Base-by-base conservation (phyloP, 2,329 filamentous ascomycete species). In the Macrophomina phaseolina region DNA sequence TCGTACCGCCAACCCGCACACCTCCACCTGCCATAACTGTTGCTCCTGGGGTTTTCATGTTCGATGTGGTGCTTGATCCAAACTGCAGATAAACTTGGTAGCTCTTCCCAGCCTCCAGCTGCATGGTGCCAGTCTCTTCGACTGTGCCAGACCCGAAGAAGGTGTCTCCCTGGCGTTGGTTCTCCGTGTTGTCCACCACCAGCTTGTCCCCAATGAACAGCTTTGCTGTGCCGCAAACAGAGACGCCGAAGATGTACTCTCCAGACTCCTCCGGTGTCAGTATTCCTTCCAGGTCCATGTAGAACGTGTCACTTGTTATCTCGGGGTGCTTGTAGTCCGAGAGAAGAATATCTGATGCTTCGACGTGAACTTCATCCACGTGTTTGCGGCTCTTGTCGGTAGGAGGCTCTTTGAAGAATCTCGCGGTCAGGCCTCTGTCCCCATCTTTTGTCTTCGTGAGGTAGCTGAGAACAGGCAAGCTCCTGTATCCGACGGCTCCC, bases 401-500 rank as follows among this genome's bases (percentile, higher is more conserved):
- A n/a, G 68, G 62, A 36, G 60, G 68, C 42, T 63, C 56, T 32
- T 62, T 66, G 63, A 66, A 61, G 58, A 68, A 46, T 48, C 34
- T 67, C 23, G 56, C 48, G 2, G 42, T 62, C 28, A 69, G 4
- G 0, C 67, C 67, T 12, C 14, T 14, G 8, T 56, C 51, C 5
- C 66, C 67, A 32, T 67, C 66, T 18, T 52, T 48, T 1, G 67
- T 68, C 36, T 36, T 53, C 9, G 42, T 45, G 12, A 63, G 46
- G 14, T 36, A n/a, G 30, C 65, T 55, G 14, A 67, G 40, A 1
- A 53, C 58, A 23, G 66, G 66, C 83, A 36, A 86, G 84, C 49
- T 80, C 77, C 73, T 87, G 85, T 23, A 89, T 85, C 12, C 91
- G 87, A 71, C 91, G 90, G 75, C 90, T 87, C 64, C 89, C 2